Percentiles rank a stretch among this genome's conserved stretches.
These are phyloP conservation scores for Alternaria infectoria DNA, from an alignment of 2,329 filamentous ascomycete species.

Conservation along the genomic window DNA sequence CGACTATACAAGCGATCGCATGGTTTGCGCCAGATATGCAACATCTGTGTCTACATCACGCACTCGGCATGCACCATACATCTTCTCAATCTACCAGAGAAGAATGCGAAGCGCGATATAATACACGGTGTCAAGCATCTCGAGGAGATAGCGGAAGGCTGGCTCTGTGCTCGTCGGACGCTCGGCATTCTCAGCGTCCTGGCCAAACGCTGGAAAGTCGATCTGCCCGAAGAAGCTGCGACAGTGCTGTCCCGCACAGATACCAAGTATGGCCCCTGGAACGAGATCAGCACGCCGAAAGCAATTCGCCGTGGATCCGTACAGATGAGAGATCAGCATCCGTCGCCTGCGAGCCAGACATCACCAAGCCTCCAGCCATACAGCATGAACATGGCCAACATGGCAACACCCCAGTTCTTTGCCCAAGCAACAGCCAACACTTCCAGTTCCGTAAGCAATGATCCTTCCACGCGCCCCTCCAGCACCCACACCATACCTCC, in stretches of 20 bases:
- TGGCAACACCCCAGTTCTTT: slow-evolving; percentile 35
- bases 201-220: slow-evolving; percentile 86
- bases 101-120: slow-evolving; percentile 87
- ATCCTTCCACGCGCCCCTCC: slow-evolving; percentile 32
- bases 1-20: slow-evolving; percentile 92
- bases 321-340: slow-evolving; percentile 19
- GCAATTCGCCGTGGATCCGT: slow-evolving; percentile 24
- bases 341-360: slow-evolving; percentile 28
- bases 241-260: slow-evolving; percentile 79
- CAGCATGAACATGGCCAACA: slow-evolving; percentile 34
- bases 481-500: slow-evolving; percentile 41
- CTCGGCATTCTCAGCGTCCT: slow-evolving; percentile 84
- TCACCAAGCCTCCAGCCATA: slow-evolving; percentile 39
- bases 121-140: slow-evolving; percentile 89
- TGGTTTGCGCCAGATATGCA: slow-evolving; percentile 90
- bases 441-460: slow-evolving; percentile 28
- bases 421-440: slow-evolving; percentile 26
- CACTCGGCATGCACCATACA: slow-evolving; percentile 96
- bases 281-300: slow-evolving; percentile 38
- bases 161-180: slow-evolving; percentile 86
- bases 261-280: slow-evolving; percentile 74
- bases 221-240: slow-evolving; percentile 82
- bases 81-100: slow-evolving; percentile 89
- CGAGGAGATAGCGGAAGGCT: slow-evolving; percentile 94
- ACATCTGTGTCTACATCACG: slow-evolving; percentile 93